Base-by-base conservation (phyloP, 1,284 basidiomycete species). In the Cryptococcus maquisensis region DNA sequence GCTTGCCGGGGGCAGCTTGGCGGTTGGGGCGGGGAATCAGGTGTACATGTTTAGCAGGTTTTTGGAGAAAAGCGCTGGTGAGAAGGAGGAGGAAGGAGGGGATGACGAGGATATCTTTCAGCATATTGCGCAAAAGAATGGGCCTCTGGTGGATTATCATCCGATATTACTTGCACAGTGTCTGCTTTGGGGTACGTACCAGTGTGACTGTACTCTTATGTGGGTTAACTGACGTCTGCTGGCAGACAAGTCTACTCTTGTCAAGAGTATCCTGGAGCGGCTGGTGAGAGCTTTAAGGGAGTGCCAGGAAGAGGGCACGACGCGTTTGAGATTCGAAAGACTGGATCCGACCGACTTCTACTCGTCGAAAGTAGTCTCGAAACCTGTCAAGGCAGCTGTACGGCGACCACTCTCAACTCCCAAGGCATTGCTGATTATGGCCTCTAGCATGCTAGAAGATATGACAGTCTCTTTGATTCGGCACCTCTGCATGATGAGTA, bases 101-200 rank as follows among this genome's bases (percentile, higher is more conserved):
- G 40, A 20, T 42, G 47, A 48, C 15, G 68, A 72, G 61, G 82
- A 82, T 57, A 79, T 94, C 21, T 89, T 92, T 60, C 87, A 92
- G 66, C 81, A 87, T 63, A 88, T 91, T 41, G 88, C 87, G 5
- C 77, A 84, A 58, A 80, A 84, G 50, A 94, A 92, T 70, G 90
- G 88, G 0, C 90, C 91, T 1, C 75, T 96, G 43, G 82, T 84
- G 28, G 88, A 95, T 71, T 92, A 89, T 71, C 89, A 95, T 74
- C 92, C 92, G 2, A 90, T 93, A 64, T 87, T 94, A 81, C 74
- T 96, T 13, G 77, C 90, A n/a, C 93, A 95, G 67, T 92, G 89
- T 67, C 78, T 96, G 41, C 76, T 94, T 13, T 94, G 92, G 90
- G 86, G 91, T 93, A 61, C 57, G 83, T 61, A 8, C 10, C 15